These are phyloP conservation scores for Hymenoscyphus occultus DNA, from an alignment of 2,329 filamentous ascomycete genomes.

Conservation along the genomic window DNA sequence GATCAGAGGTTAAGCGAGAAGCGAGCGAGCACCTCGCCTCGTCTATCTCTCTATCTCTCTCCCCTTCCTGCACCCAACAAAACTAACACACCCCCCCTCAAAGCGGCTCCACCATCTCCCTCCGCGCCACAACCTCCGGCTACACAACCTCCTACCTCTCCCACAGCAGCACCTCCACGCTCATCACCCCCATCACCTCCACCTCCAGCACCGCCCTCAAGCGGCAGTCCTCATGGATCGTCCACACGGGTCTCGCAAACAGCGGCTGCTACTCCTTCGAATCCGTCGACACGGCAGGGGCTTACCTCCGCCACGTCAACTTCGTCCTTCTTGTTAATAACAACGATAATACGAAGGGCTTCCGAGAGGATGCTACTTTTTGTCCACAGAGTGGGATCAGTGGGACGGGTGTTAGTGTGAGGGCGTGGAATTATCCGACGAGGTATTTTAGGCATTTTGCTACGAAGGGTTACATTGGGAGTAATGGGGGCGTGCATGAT, in stretches of 20 bases:
- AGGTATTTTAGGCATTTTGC: slow-evolving; percentile 55
- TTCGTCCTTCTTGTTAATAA: slow-evolving; percentile 50
- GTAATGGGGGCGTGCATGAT: slow-evolving; percentile 52
- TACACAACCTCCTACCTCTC: slow-evolving; percentile 54
- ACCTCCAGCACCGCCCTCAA: slow-evolving; percentile 50
- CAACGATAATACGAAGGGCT: slow-evolving; percentile 54
- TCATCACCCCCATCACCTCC: slow-evolving; percentile 48
- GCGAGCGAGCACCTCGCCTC: no score
- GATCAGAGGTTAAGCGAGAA: no score
- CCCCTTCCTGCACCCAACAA: no score
- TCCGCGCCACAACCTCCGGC: slow-evolving; percentile 54
- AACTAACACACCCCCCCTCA: slow-evolving; percentile 22
- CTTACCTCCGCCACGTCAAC: slow-evolving; percentile 55
- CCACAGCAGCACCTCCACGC: slow-evolving; percentile 51
- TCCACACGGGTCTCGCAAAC: slow-evolving; percentile 54
- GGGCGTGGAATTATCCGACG: slow-evolving; percentile 59
- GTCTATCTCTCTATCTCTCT: slow-evolving; percentile 30
- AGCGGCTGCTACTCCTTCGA: slow-evolving; percentile 60
- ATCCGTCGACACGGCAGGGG: slow-evolving; percentile 54
- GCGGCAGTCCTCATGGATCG: slow-evolving; percentile 51
- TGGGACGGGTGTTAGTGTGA: slow-evolving; percentile 50
- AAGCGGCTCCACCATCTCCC: slow-evolving; percentile 49
- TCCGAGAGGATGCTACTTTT: slow-evolving; percentile 62
- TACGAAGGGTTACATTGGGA: slow-evolving; percentile 47
- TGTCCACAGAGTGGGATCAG: slow-evolving; percentile 52